Evolutionary conservation across 176 grass and related monocot species (phyloP), one percentile per base, ranked within the genome.

Genomic region (Aechmea fasciata): DNA sequence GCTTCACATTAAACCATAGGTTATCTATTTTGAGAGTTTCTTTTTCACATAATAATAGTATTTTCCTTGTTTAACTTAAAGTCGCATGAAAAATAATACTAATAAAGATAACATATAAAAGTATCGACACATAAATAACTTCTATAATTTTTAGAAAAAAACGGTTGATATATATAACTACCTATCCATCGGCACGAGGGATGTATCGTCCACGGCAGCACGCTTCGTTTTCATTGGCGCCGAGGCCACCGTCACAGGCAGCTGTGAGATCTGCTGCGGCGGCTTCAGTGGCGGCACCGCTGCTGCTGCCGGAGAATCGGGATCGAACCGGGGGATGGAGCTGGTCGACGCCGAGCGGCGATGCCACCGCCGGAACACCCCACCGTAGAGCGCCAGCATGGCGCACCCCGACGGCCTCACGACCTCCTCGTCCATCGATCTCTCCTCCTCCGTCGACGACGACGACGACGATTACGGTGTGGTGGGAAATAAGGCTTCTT

Each of bases 371-470:
- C 91, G 81, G 79, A 96, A 96, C 79, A 96, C 85, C 70, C 75
- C 53, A 14, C 78, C 73, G 70, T 88, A 88, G 52, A 88, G 76
- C 65, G 74, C 86, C 49, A 90, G 79, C 91, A 96, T 85, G 11
- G 69, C 75, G 87, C 91, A 96, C 59, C 91, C 91, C 11, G 87
- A 73, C 51, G 91, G 79, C 69, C 74, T 74, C 78, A 73, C 74
- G 33, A 41, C 33, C 64, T 69, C 52, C 47, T 81, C 64, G 11
- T 57, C 64, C 78, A 81, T 81, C 20, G 33, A 41, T 3, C 33
- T 41, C 33, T 3, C 33, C 33, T 41, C 5, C 5, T 7, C 3
- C 5, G 4, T 1, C 33, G 33, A 41, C 33, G 33, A 41, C 29
- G 29, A 33, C 29, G 24, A 1, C 25, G 33, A 41, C 4, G 33